Evolutionary conservation across 2,329 filamentous ascomycete species (phyloP).

Genomic region (Torrubiella hemipterigena): DNA sequence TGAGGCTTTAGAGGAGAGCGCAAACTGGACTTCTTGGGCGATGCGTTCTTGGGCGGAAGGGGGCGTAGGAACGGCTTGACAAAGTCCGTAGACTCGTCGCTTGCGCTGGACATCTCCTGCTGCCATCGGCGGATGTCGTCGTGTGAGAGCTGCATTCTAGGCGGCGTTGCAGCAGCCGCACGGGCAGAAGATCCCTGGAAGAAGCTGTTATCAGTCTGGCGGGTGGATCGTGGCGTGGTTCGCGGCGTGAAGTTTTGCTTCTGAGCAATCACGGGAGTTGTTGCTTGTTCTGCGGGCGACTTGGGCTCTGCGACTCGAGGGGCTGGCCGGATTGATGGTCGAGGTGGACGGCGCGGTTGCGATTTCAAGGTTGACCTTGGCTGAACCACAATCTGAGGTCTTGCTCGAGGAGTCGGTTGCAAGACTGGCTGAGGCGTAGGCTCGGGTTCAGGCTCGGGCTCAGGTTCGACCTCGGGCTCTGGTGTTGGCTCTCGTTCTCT

Average conservation of each 20-base stretch:
- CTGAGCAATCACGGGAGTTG: constrained; percentile 26
- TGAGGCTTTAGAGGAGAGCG: constrained; percentile 45
- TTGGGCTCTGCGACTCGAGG: neutral
- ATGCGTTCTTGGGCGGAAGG: constrained; percentile 37
- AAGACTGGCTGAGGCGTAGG: no score
- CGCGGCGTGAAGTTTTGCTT: constrained; percentile 37
- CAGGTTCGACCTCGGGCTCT: no score
- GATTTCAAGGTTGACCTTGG: no score
- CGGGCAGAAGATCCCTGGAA: constrained; percentile 21
- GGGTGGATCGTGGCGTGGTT: no score
- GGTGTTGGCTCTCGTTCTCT: no score
- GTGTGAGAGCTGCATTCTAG: constrained; percentile 27
- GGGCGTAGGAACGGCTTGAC: constrained; percentile 31
- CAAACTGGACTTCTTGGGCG: constrained; percentile 44
- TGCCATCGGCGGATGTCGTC: constrained; percentile 30
- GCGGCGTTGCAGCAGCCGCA: constrained; percentile 20
- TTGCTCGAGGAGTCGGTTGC: no score
- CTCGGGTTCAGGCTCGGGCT: no score
- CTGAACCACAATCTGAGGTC: no score
- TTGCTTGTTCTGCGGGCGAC: constrained; percentile 17
- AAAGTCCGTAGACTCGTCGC: constrained; percentile 24
- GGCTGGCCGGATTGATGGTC: constrained; percentile 2
- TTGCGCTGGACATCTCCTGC: constrained; percentile 23
- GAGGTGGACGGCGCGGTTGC: no score
- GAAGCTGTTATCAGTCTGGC: constrained; percentile 22